Evolutionary conservation across 2,329 filamentous ascomycete genomes (phyloP).

Genomic region (Aureobasidium namibiae): DNA sequence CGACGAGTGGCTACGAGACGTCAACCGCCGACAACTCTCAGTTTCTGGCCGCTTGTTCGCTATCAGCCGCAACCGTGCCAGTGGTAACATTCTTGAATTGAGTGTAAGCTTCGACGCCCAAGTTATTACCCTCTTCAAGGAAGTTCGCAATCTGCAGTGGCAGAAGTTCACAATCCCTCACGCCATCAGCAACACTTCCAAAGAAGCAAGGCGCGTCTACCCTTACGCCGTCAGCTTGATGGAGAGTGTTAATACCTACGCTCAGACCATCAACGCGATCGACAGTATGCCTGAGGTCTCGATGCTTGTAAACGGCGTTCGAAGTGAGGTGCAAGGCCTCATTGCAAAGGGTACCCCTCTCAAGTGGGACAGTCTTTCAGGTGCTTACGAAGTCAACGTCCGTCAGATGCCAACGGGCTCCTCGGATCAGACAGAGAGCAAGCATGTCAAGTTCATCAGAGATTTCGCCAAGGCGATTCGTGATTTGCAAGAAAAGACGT

Average conservation of each 20-base stretch:
- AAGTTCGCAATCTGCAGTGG: constrained; percentile 93
- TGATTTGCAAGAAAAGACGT: constrained; percentile 78
- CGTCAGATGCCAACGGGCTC: constrained; percentile 53
- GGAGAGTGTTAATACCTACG: constrained; percentile 92
- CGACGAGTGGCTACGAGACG: constrained; percentile 89
- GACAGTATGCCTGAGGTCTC: constrained; percentile 79
- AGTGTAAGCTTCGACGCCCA: constrained; percentile 95
- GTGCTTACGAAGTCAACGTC: constrained; percentile 86
- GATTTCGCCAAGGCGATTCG: constrained; percentile 86
- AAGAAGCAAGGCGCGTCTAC: constrained; percentile 97
- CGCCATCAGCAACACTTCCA: constrained; percentile 88
- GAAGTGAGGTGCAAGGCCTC: constrained; percentile 78
- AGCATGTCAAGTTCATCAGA: constrained; percentile 92
- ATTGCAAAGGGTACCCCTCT: constrained; percentile 82
- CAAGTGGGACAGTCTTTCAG: constrained; percentile 96
- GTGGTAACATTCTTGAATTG: constrained; percentile 80
- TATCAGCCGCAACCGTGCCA: constrained; percentile 79
- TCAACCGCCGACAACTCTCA: constrained; percentile 77
- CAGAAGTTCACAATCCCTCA: constrained; percentile 91
- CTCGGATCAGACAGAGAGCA: constrained; percentile 63
- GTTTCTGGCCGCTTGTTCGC: constrained; percentile 90
- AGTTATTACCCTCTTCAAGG: constrained; percentile 96
- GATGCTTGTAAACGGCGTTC: constrained; percentile 80
- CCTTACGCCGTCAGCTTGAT: constrained; percentile 96
- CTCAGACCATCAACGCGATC: constrained; percentile 80